Evolutionary conservation across 2,329 filamentous ascomycete genomes (phyloP).

Genomic region (Colletotrichum spaethianum): DNA sequence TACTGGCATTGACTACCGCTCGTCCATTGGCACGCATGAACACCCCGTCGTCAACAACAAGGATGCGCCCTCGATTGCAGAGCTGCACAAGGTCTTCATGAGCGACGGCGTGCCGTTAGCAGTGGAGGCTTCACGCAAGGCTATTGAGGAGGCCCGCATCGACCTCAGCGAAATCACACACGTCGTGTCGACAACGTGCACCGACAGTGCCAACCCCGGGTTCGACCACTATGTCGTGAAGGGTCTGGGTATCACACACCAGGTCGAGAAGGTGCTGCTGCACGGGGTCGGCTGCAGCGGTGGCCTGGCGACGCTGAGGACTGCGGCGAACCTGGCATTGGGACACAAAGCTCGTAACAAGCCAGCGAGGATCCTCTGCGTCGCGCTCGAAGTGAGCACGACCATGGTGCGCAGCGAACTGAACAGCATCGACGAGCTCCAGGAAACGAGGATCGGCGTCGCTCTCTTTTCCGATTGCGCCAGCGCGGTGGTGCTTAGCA

Average conservation of each 20-base stretch:
- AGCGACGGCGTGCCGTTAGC: slow-evolving; percentile 71
- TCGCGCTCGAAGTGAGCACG: slow-evolving; percentile 75
- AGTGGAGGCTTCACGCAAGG: slow-evolving; percentile 67
- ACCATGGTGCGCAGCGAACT: slow-evolving; percentile 75
- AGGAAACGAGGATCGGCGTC: slow-evolving; percentile 75
- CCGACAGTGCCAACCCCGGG: slow-evolving; percentile 78
- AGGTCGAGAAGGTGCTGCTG: slow-evolving; percentile 75
- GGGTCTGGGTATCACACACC: slow-evolving; percentile 68
- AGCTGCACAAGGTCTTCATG: slow-evolving; percentile 70
- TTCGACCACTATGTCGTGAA: slow-evolving; percentile 77
- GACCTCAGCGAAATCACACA: slow-evolving; percentile 72
- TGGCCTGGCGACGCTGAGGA: slow-evolving; percentile 73
- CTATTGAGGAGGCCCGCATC: slow-evolving; percentile 68
- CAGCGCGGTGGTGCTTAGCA: slow-evolving; percentile 76
- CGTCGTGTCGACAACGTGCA: slow-evolving; percentile 77
- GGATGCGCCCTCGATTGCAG: slow-evolving; percentile 66
- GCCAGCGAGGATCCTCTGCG: slow-evolving; percentile 74
- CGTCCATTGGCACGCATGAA: slow-evolving; percentile 72
- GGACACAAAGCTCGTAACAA: slow-evolving; percentile 71
- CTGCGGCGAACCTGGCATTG: slow-evolving; percentile 76
- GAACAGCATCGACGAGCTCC: slow-evolving; percentile 70
- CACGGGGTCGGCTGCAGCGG: slow-evolving; percentile 78
- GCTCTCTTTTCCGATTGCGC: slow-evolving; percentile 80
- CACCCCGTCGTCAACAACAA: slow-evolving; percentile 73
- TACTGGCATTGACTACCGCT: slow-evolving; percentile 75